Evolutionary conservation across 352 stramenopile genomes (phyloP), one percentile per base, ranked within the genome.

Genomic region (Phytophthora uliginosa): DNA sequence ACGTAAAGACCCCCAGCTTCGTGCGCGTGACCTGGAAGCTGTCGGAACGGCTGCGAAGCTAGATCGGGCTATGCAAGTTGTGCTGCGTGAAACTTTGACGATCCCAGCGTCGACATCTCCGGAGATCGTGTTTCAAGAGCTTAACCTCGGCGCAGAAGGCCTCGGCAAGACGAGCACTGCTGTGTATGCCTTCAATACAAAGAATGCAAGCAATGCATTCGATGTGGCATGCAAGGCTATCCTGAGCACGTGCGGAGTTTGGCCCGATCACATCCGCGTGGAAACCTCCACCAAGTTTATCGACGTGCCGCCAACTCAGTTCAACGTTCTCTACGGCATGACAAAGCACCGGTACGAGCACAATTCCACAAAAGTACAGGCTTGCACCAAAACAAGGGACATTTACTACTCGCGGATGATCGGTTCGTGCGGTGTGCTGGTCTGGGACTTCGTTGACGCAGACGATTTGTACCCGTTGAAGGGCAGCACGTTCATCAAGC

Each of bases 361-460:
- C 28, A 66, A 73, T 28, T 31, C 20, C 47, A 71, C 51, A 0
- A 69, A 77, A 20, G 59, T 45, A 2, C 53, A 79, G 61, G 26
- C 77, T 18, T 70, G 48, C 2, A 66, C 76, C 2, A 62, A 86
- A 59, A 54, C 65, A 2, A 60, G 70, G 9, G 69, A 70, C 28
- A 50, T 77, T 5, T 78, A 71, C n/a, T 80, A 76, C 53, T 83
- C 79, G 26, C 64, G 66, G 3, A 71, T 83, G 50, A 45, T 60
- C 10, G 66, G 64, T 8, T 74, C 73, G 7, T 74, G 71, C 33
- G 76, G 67, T 33, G 71, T 86, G 22, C 50, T 86, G 36, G 66
- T 83, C 3, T 86, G 79, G 76, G 77, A 84, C 47, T 86, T 70
- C 53, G 79, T 84, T 15, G 79, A 86, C 52, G 66, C 58, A 4